Evolutionary conservation across 495 filamentous ascomycete species (phyloP), one percentile per base, ranked within the genome.

Genomic region (Hyaloscypha finlandica): DNA sequence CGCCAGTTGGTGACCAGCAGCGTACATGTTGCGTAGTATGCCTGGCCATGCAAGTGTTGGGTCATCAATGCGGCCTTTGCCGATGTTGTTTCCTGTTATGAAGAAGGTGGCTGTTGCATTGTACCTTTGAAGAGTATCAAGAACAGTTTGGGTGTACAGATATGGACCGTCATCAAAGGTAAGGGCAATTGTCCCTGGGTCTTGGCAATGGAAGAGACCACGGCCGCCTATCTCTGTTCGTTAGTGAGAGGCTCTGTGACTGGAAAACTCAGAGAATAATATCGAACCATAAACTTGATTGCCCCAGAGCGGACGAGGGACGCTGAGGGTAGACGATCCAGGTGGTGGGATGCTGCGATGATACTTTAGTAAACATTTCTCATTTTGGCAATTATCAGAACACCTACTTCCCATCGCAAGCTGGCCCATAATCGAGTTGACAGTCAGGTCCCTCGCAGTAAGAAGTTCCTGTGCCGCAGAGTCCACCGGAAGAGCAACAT

Each of bases 1-100:
- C 35, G 89, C 92, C 63, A 96, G 80, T 70, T 94, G 92, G 72
- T 96, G 92, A 19, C 92, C 91, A 54, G 80, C 82, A 54, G 74
- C 75, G 65, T 81, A 76, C 88, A 88, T 91, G 64, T 89, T 88
- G 14, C 77, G 85, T 8, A 69, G 54, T 1, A 55, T n/a, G 2
- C 14, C 5, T n/a, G 67, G 29, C 61, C 61, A 69, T 29, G 39
- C 4, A 4, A 48, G 9, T 6, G 55, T 30, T 6, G 61, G 53
- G 33, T 69, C 61, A 48, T 64, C 61, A 42, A 69, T 63, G 32
- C 42, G 39, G 20, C 66, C 66, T 59, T 59, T 63, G n/a, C 48
- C 45, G 16, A 35, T 20, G 52, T 51, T 59, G n/a, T 59, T 59
- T 3, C 64, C 64, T 9, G n/a, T 88, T 56, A 91, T 73, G 71